Base-by-base conservation (phyloP, 2,329 filamentous ascomycete species). In the Paecilomyces sp. region DNA sequence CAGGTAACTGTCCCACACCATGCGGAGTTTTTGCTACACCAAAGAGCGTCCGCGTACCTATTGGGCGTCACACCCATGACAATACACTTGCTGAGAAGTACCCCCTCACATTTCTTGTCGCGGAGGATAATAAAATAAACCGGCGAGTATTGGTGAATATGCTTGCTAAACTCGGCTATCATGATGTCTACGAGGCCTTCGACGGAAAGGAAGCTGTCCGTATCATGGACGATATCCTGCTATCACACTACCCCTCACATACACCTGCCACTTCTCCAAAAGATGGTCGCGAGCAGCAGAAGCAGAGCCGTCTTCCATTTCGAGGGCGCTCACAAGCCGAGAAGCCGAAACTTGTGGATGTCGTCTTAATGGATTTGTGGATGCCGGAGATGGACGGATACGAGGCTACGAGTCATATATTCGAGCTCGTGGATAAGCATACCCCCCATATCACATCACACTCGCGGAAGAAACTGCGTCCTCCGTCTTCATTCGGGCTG, bases 301-400 rank as follows among this genome's bases (percentile, higher is more conserved):
- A 62, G 52, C 50, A 57, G 11, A 63, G 64, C 25, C 61, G 63
- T 25, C 57, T 60, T 5, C 57, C 61, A 25, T 59, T 67, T 2
- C 59, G 64, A n/a, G 64, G 63, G 1, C 11, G 65, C 62, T 55
- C 18, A 63, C 63, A 30, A 68, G 64, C 65, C 62, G 63, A 67
- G 52, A 71, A 74, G 51, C 62, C 69, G 11, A 77, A 75, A 59
- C 71, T 73, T 2, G 83, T 89, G 59, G 83, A 89, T 66, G 80
- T 88, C 1, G 80, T 90, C 25, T 74, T 90, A 52, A 90, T 90
- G 88, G 88, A 90, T 71, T 80, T 90, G 9, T 90, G 88, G 88
- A 90, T 90, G 86, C 88, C 88, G 0, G 79, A 85, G 63, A 86
- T 90, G 79, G 87, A 90, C 67, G 88, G 88, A 1, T 90, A 88